A percentile compares a stretch with the other conserved stretches of the same genome.
phyloP scores from a whole-genome alignment of 2,329 filamentous ascomycete species.

The Lojkania enalia region DNA sequence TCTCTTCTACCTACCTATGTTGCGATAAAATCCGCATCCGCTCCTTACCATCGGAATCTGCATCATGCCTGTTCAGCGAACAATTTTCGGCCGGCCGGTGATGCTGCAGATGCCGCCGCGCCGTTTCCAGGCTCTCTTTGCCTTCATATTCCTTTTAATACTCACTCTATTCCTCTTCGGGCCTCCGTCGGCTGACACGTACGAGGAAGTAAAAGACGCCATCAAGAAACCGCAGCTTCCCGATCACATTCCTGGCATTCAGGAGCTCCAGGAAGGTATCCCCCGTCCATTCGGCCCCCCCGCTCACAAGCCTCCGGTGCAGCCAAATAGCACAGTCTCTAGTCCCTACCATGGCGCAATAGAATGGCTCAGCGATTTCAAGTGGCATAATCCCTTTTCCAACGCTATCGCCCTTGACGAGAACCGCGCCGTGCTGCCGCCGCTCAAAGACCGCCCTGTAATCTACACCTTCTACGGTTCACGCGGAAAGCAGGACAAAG shows the following conservation, averaged over 20 bases:
- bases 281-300: conserved; percentile 72
- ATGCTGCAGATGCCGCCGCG: conserved; percentile 48
- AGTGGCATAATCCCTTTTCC: conserved; percentile 89
- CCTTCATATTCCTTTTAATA: conserved; percentile 38
- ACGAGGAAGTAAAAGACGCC: conserved; percentile 40
- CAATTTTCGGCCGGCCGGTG: conserved; percentile 37
- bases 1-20: conserved; percentile 12
- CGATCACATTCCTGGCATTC: conserved; percentile 36
- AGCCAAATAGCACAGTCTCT: conserved; percentile 72
- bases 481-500: conserved; percentile 63
- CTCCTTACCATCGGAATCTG: neutral
- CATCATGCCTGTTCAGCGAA: conserved; percentile 41
- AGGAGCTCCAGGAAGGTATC: too few species aligned
- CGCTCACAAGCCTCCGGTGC: conserved; percentile 70
- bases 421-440: conserved; percentile 79
- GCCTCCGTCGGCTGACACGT: conserved; percentile 35
- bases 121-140: conserved; percentile 51
- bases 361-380: conserved; percentile 86
- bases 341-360: conserved; percentile 60
- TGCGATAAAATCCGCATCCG: conserved; percentile 9
- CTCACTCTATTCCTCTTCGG: conserved; percentile 44
- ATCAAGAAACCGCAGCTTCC: conserved; percentile 47
- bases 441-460: conserved; percentile 67
- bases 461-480: conserved; percentile 93
- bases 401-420: conserved; percentile 78